Conservation (phyloP, 371 early-diverging fungal species). For the Coemansia sp. region DNA sequence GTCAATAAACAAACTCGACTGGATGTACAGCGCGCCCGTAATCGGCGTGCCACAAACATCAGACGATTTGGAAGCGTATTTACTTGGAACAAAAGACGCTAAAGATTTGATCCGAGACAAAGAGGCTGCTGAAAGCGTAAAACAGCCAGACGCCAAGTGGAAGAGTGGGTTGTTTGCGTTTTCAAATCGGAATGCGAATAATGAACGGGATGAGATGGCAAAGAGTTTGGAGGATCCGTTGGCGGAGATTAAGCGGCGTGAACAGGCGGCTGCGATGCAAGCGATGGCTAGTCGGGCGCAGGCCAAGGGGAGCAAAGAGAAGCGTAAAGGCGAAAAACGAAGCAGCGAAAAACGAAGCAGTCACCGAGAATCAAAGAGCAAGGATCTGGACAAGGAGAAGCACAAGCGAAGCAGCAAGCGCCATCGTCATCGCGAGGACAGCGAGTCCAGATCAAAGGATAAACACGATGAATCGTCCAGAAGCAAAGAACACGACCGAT, state of each 20-base stretch:
- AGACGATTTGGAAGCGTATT: conserved; percentile 81
- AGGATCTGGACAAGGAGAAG: neutral
- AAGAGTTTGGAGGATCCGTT: conserved; percentile 94
- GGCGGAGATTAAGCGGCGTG: conserved; percentile 78
- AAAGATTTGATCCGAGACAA: conserved; percentile 62
- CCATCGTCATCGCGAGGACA: neutral
- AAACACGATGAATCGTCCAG: neutral
- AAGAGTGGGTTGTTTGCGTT: conserved; percentile 36
- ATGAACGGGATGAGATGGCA: conserved; percentile 71
- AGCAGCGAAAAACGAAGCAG: neutral
- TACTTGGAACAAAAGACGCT: conserved; percentile 86
- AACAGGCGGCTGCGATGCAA: conserved; percentile 76
- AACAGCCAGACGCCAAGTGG: conserved; percentile 21
- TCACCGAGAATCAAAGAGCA: neutral
- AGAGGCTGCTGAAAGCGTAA: neutral
- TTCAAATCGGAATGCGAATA: conserved; percentile 68
- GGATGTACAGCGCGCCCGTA: conserved; percentile 90
- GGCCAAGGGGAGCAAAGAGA: neutral
- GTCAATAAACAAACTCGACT: conserved; percentile 78
- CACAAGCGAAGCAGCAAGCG: neutral
- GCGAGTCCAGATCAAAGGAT: neutral
- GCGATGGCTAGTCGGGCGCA: neutral
- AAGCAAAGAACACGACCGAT: neutral
- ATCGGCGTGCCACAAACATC: conserved; percentile 54
- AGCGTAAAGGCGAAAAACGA: conserved; percentile 3